Percentiles rank a stretch among this genome's conserved stretches.
Conservation (phyloP, 495 filamentous ascomycete genomes). For the Hypoxylon subgilvum region DNA sequence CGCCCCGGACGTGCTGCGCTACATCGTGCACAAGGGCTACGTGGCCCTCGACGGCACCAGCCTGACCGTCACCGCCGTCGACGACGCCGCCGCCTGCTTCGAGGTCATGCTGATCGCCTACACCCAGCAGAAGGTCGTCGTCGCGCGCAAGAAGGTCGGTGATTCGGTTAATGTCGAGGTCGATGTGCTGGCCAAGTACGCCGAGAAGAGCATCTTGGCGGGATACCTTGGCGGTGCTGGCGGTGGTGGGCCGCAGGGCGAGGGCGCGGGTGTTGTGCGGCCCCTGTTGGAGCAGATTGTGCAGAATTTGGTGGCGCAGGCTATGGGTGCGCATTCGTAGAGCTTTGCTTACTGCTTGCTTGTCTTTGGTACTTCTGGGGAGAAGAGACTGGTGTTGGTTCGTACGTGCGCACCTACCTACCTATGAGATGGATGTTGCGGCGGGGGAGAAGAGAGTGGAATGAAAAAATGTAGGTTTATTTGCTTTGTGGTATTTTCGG, state of each 20-base stretch:
- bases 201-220: conserved; percentile 90
- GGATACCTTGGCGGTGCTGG: conserved; percentile 67
- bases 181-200: conserved; percentile 98
- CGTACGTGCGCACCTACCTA: too few species aligned
- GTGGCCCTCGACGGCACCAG: conserved; percentile 96
- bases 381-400: too few species aligned
- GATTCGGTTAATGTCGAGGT: conserved; percentile 96
- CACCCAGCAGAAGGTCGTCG: conserved; percentile 90
- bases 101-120: conserved; percentile 99
- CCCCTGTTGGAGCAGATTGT: conserved; percentile 86
- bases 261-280: too few species aligned
- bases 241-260: conserved; percentile 57
- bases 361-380: too few species aligned
- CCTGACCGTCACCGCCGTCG: conserved; percentile 85
- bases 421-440: too few species aligned
- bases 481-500: too few species aligned
- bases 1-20: conserved; percentile 68
- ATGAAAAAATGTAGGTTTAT: too few species aligned
- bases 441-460: too few species aligned
- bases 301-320: conserved; percentile 75
- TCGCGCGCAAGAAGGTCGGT: conserved; percentile 78
- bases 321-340: conserved; percentile 50
- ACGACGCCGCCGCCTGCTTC: conserved; percentile 81
- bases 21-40: conserved; percentile 96
- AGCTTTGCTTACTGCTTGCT: too few species aligned